Evolutionary conservation across 2,329 filamentous ascomycete species (phyloP), one percentile per base, ranked within the genome.

Genomic region (Aspergillus sp.): DNA sequence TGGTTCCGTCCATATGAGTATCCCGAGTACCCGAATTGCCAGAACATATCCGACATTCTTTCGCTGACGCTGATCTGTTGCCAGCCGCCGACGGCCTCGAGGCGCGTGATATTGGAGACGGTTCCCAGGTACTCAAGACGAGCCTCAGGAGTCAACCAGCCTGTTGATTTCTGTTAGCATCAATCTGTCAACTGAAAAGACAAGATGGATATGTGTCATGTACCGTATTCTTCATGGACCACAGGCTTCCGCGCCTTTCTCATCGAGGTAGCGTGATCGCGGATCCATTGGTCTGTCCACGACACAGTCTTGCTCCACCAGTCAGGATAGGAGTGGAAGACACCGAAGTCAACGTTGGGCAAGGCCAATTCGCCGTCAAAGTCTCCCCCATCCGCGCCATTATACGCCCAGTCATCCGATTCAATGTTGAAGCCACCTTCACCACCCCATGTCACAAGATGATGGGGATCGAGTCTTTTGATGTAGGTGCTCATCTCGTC

Each of bases 341-440:
- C 41, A 3, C 53, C 56, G 17, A 58, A 58, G 31, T 58, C 56
- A 19, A 58, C 54, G 19, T 52, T 51, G 4, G 16, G 17, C 45
- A 58, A 31, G 20, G 19, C 31, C 19, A 58, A 29, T 25, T 58
- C 51, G 10, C 10, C 43, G 42, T 50, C 56, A 13, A 58, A 58
- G 17, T 56, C 56, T 5, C 49, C 52, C 9, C 54, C 54, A 14
- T 58, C 54, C 5, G 44, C 34, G 5, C 49, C 49, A 20, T 48
- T 50, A 34, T 58, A 58, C 20, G 56, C 54, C 54, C 52, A 58
- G 51, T 58, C 49, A 3, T 58, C 56, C 0, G 51, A 54, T 11
- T 56, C 56, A 21, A 32, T 16, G 49, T 56, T 52, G 47, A 58
- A 57, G 2, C 49, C 51, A 14, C 56, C 56, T 34, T 58, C 56